Evolutionary conservation across 2,329 filamentous ascomycete species (phyloP), one percentile per base, ranked within the genome.

Genomic region (Aureobasidium musti): DNA sequence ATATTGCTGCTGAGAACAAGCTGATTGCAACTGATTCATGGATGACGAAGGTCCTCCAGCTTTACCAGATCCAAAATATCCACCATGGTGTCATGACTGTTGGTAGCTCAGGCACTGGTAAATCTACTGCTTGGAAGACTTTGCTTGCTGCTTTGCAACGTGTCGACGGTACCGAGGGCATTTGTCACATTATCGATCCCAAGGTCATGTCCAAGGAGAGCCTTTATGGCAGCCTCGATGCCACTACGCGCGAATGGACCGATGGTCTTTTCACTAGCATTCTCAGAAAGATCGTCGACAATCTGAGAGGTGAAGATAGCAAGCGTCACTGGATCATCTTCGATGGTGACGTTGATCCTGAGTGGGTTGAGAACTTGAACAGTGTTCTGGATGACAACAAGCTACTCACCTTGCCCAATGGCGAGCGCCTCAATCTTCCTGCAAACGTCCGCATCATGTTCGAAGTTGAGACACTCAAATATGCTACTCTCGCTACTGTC

Each of bases 21-120:
- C 86, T 96, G 17, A 91, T 97, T 10, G 90, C 96, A 71, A 97
- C 89, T 67, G 93, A 98, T 65, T 88, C 89, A 54, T 99, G 96
- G 96, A 92, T 98, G 87, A 95, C 91, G 67, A 99, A 99, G 81
- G 89, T 96, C 39, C 84, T 99, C 10, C 95, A 99, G 77, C 86
- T 99, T 2, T 98, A 97, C 77, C 95, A 99, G 77, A 99, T 99
- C 69, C 95, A 98, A 78, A 91, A 89, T 71, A 92, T 99, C 67
- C 95, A 99, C 74, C 95, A 99, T 72, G 95, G 95, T 89, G 95
- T 99, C 33, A 99, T 99, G 96, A 98, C 99, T 95, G 95, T 99
- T 11, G 95, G 95, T 69, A 92, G 91, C 74, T 97, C 96, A 35
- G 95, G 96, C n/a, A 90, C 94, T 53, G 96, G 96, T 75, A 99